These are phyloP conservation scores for Penicillium cataractarum DNA, from an alignment of 495 filamentous ascomycete species.

Conservation along the genomic window DNA sequence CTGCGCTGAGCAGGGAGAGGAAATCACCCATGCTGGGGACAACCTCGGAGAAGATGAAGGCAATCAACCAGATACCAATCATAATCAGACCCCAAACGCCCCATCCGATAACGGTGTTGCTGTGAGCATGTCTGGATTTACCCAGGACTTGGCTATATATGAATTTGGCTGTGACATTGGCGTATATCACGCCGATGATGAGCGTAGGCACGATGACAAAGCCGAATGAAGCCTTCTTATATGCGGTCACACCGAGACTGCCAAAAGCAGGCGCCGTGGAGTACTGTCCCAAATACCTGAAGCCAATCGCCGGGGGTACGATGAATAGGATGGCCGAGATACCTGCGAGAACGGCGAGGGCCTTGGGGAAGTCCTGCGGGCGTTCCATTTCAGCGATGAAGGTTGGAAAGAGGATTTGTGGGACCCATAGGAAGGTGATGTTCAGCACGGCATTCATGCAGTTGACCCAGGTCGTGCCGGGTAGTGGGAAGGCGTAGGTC, in stretches of 20 bases:
- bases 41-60: slow-evolving; percentile 54
- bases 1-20: slow-evolving; percentile 54
- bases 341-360: slow-evolving; percentile 48
- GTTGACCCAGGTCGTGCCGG: slow-evolving; percentile 48
- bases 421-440: slow-evolving; percentile 52
- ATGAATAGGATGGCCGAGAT: slow-evolving; percentile 57
- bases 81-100: slow-evolving; percentile 50
- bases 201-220: slow-evolving; percentile 52
- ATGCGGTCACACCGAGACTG: slow-evolving; percentile 45
- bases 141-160: slow-evolving; percentile 54
- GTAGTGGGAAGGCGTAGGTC: slow-evolving; percentile 49
- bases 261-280: slow-evolving; percentile 55
- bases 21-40: slow-evolving; percentile 56
- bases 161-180: slow-evolving; percentile 56
- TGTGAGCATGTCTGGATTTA: slow-evolving; percentile 49
- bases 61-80: slow-evolving; percentile 45
- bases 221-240: slow-evolving; percentile 53
- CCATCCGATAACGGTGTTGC: slow-evolving; percentile 55
- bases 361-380: slow-evolving; percentile 59
- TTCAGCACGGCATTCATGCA: slow-evolving; percentile 53
- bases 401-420: slow-evolving; percentile 58
- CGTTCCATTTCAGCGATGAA: slow-evolving; percentile 62
- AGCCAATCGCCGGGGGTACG: slow-evolving; percentile 55
- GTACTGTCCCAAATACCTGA: slow-evolving; percentile 55
- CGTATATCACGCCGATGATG: slow-evolving; percentile 55